phyloP scores from a whole-genome alignment of 345 rosid species.

The Salix purpurea region DNA sequence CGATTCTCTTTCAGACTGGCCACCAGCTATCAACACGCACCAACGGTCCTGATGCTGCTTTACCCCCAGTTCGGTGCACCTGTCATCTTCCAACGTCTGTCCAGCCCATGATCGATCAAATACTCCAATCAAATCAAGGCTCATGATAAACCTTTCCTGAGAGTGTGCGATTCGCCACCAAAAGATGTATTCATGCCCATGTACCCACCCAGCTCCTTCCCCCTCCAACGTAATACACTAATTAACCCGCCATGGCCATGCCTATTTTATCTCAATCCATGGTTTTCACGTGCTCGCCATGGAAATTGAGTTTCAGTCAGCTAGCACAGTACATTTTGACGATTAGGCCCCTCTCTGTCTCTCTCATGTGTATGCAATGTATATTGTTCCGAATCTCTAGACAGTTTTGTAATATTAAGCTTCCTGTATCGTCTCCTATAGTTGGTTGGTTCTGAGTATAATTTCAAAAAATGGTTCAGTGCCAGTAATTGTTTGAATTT shows the following conservation, averaged over 20 bases:
- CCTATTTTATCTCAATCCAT: conserved; percentile 1
- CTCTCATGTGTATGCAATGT: conserved; percentile 32
- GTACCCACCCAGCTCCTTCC: background rate
- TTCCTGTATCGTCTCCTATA: background rate
- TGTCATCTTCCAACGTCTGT: conserved; percentile 43
- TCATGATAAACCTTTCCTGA: background rate
- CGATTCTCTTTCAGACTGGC: conserved; percentile 38
- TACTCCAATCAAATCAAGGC: conserved; percentile 14
- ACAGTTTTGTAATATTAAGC: conserved; percentile 35
- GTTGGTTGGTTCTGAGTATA: too few species aligned
- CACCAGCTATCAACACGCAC: conserved; percentile 52
- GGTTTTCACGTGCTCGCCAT: conserved; percentile 1
- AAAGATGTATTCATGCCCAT: too few species aligned
- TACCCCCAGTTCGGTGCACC: conserved; percentile 66
- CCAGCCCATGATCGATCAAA: conserved; percentile 1
- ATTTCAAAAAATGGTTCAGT: too few species aligned
- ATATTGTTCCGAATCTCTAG: conserved; percentile 28
- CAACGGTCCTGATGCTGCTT: conserved; percentile 35
- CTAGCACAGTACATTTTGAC: conserved; percentile 15
- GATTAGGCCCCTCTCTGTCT: conserved; percentile 3
- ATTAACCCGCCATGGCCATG: conserved; percentile 4
- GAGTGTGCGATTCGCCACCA: background rate
- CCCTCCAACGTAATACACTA: background rate
- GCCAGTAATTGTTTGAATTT: background rate
- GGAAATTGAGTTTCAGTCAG: conserved; percentile 16